Evolutionary conservation across 2,329 filamentous ascomycete genomes (phyloP), one percentile per base, ranked within the genome.

Genomic region (Helotiales sp.): DNA sequence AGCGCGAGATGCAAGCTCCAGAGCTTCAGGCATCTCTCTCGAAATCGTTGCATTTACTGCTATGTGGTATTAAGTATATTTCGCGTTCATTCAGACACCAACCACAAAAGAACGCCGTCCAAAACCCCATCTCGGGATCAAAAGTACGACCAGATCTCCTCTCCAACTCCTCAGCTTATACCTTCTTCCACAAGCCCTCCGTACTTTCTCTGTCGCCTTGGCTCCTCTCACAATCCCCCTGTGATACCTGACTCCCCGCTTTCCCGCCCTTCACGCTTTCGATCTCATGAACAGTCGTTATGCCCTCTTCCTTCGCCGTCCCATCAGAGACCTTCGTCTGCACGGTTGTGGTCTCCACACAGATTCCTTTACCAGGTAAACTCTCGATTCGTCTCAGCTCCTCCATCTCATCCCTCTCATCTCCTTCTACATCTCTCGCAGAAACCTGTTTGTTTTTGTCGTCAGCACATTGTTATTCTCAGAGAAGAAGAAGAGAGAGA

Each of bases 311-410:
- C 29, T 42, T 46, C 9, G 22, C 22, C 5, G 19, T 46, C 19
- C 42, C 9, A 9, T 42, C 34, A 22, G 34, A 25, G 6, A 25
- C 54, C 13, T 42, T 36, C 22, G 13, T 50, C 56, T 24, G 40
- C 40, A 44, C 40, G 27, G 40, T 44, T 12, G 22, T 44, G 13
- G 55, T 61, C 48, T 63, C 61, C 6, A 65, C 58, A 5, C 53
- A 58, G 5, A 65, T 58, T 6, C 57, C 56, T 30, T 58, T 57
- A 2, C 52, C 50, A 22, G 59, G 58, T n/a, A 63, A 36, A n/a
- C 30, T 55, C 19, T 38, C 60, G 8, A 54, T 58, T 17, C 50
- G 42, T 13, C 55, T 56, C 33, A 57, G 17, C 17, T 52, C 36
- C 17, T 40, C 36, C 36, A 19, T 19, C n/a, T 5, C 40, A 19